phyloP scores from a whole-genome alignment of 768 basidiomycete genomes.

The Lactarius hatsudake region DNA sequence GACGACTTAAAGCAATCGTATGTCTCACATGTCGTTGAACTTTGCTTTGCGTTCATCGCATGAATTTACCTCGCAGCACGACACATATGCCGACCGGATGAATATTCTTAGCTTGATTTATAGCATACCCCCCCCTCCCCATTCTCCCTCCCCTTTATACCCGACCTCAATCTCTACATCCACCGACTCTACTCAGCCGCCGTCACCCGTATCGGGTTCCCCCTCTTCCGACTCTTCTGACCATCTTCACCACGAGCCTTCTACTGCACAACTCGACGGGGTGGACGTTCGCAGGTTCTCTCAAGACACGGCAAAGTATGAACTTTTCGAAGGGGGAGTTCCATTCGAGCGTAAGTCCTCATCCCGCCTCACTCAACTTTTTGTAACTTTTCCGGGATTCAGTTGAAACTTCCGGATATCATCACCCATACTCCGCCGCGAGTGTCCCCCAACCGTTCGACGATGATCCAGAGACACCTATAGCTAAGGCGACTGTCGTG shows the following conservation, averaged over 20 bases:
- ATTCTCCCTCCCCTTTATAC: constrained; percentile 56
- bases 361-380: not conserved
- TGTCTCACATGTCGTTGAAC: constrained; percentile 36
- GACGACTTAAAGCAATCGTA: constrained; percentile 83
- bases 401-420: constrained; percentile 17
- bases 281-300: constrained; percentile 27
- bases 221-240: constrained; percentile 50
- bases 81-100: constrained; percentile 94
- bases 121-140: constrained; percentile 74
- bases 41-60: not conserved
- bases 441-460: constrained; percentile 14
- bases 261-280: constrained; percentile 32
- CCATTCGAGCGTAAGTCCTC: constrained; percentile 15
- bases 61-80: constrained; percentile 55
- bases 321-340: constrained; percentile 16
- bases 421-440: constrained; percentile 31
- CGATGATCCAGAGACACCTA: constrained; percentile 22
- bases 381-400: not conserved
- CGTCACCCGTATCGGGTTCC: constrained; percentile 49
- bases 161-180: constrained; percentile 43
- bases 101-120: constrained; percentile 88
- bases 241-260: constrained; percentile 34
- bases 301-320: constrained; percentile 29
- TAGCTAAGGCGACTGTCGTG: constrained; percentile 5
- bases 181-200: constrained; percentile 50